Evolutionary conservation across 2,329 filamentous ascomycete genomes (phyloP).

Genomic region (Hypoxylon sp.): DNA sequence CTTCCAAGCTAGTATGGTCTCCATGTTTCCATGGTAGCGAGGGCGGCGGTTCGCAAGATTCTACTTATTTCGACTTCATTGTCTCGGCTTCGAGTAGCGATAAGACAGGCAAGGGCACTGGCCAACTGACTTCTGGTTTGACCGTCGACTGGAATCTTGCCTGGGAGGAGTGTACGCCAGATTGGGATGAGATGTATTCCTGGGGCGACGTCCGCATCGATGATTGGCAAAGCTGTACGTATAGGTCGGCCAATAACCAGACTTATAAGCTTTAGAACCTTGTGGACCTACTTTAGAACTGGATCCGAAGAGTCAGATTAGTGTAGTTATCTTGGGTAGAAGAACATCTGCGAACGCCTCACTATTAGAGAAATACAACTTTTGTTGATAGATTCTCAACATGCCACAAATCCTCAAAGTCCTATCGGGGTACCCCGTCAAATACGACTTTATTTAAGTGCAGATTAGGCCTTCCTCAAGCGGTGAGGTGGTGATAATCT

Average conservation of each 20-base stretch:
- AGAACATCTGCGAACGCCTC: background rate
- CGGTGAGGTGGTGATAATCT: background rate
- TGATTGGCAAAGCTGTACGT: slow-evolving; percentile 30
- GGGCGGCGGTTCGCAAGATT: slow-evolving; percentile 1
- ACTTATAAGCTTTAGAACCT: background rate
- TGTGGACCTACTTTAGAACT: background rate
- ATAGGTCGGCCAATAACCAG: slow-evolving; percentile 1
- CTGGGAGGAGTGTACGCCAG: slow-evolving; percentile 27
- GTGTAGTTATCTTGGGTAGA: background rate
- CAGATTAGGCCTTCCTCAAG: background rate
- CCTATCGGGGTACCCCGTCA: background rate
- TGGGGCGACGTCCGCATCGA: slow-evolving; percentile 29
- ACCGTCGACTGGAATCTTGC: slow-evolving; percentile 25
- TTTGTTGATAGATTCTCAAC: background rate
- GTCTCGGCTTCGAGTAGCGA: slow-evolving; percentile 24
- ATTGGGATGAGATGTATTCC: slow-evolving; percentile 16
- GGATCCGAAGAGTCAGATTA: background rate
- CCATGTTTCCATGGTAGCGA: slow-evolving; percentile 23
- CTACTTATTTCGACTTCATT: slow-evolving; percentile 19
- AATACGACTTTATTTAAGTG: background rate
- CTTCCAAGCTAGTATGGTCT: slow-evolving; percentile 17
- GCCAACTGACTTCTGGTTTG: slow-evolving; percentile 23
- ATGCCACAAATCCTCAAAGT: background rate
- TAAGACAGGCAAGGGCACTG: slow-evolving; percentile 14
- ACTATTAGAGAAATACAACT: background rate